Percentiles rank a stretch among this genome's conserved stretches.
These are phyloP conservation scores for Pichia sp. DNA, from an alignment of 1,139 yeast species.

Conservation along the genomic window DNA sequence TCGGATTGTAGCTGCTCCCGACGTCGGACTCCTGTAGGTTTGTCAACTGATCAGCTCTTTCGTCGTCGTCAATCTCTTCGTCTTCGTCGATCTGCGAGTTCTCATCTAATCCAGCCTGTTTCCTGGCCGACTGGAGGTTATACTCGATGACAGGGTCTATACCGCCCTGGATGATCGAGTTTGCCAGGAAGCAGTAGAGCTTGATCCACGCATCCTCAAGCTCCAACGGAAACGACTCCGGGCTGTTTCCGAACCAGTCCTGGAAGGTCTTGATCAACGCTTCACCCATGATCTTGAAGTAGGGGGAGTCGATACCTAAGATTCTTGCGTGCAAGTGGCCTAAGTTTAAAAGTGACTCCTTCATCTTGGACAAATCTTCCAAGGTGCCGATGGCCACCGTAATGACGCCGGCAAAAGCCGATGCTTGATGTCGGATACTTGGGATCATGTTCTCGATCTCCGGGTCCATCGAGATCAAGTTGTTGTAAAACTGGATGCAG, in stretches of 20 bases:
- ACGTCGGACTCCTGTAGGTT: slow-evolving; percentile 3
- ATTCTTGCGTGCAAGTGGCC: slow-evolving; percentile 77
- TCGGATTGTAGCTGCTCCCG: slow-evolving; percentile 1
- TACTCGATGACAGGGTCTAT: slow-evolving; percentile 33
- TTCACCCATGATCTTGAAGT: slow-evolving; percentile 75
- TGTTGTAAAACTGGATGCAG: slow-evolving; percentile 35
- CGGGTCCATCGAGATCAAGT: slow-evolving; percentile 32
- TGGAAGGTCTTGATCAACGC: slow-evolving; percentile 71
- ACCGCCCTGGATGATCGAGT: slow-evolving; percentile 39
- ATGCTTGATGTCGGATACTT: slow-evolving; percentile 45
- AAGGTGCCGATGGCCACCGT: slow-evolving; percentile 34
- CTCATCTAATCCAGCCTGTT: slow-evolving; percentile 1
- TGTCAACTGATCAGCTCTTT: slow-evolving; percentile 3
- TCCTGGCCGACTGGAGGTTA: slow-evolving; percentile 16
- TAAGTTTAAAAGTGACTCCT: slow-evolving; percentile 56
- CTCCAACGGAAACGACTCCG: slow-evolving; percentile 41
- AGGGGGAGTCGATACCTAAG: slow-evolving; percentile 66
- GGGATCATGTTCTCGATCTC: slow-evolving; percentile 34
- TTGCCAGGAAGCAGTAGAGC: slow-evolving; percentile 57
- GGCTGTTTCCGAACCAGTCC: slow-evolving; percentile 46
- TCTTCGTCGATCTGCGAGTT: slow-evolving; percentile 11
- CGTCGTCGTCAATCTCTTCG: slow-evolving; percentile 14
- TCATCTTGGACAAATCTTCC: slow-evolving; percentile 40
- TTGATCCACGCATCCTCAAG: slow-evolving; percentile 72
- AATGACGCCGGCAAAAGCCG: slow-evolving; percentile 68